Base-by-base conservation (phyloP, 2,329 filamentous ascomycete genomes). In the Pestalotiopsis sp. region DNA sequence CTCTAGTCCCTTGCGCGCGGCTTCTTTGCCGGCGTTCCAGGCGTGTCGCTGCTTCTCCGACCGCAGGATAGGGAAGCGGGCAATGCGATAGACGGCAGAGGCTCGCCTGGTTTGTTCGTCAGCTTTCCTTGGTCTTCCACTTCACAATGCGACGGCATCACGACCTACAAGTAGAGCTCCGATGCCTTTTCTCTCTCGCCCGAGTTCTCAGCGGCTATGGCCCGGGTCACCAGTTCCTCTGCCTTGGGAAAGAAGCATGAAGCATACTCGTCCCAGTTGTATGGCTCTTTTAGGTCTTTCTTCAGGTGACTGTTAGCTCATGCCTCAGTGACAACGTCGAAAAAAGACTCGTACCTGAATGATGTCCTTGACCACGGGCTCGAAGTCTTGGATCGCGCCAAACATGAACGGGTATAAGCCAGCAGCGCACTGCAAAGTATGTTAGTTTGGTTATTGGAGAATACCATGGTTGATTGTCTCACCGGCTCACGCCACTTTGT, bases 381-480 rank as follows among this genome's bases (percentile, higher is more conserved):
- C 72, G 69, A 80, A 80, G 68, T 80, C 78, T 52, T 71, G 58
- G 36, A 72, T 73, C 7, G 69, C 66, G 7, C 76, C 78, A 66
- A 77, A 79, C 76, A 79, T 79, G 71, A 80, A 80, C 4, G 78
- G 78, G 72, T 80, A 80, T n/a, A 79, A 65, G 4, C 78, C 78
- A 75, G 72, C 74, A 61, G 78, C 70, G 25, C 75, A 77, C 76
- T 77, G 39, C 20, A 23, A 14, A 9, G 20, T 9, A 61, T 7
- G 11, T 31, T n/a, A 12, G 20, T 69, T 58, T n/a, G 14, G 17
- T 39, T 3, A 58, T 5, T 20, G 4, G 52, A 20, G 25, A 12
- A 14, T 41, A 59, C 38, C 17, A 58, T 25, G 17, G 12, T 63
- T n/a, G 9, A 62, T n/a, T 61, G 4, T 20, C 45, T 49, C 72